Percentiles rank a stretch among this genome's conserved stretches.
phyloP scores from a whole-genome alignment of 1,284 basidiomycete genomes.

The Leccinum pachyderme region DNA sequence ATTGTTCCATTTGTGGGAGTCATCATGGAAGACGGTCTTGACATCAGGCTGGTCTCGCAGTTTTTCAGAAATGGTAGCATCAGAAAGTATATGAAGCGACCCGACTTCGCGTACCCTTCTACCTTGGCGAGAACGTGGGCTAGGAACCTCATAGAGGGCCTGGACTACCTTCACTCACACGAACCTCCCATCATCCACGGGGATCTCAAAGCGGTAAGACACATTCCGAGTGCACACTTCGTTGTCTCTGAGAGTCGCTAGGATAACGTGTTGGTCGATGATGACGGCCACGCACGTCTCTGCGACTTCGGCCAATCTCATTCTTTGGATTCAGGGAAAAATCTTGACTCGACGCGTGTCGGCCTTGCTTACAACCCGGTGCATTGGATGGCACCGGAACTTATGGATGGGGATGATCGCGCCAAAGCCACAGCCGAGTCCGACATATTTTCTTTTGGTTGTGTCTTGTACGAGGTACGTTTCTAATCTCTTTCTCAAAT shows the following conservation, averaged over 20 bases:
- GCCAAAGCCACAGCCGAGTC: conserved; percentile 18
- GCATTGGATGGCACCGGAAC: conserved; percentile 32
- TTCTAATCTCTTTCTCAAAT: background rate
- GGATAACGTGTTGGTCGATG: conserved; percentile 36
- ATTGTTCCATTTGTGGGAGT: conserved; percentile 30
- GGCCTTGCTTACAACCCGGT: conserved; percentile 16
- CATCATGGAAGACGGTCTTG: conserved; percentile 10
- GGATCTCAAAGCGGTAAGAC: conserved; percentile 39
- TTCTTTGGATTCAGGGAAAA: conserved; percentile 24
- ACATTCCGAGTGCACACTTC: background rate
- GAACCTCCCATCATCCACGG: conserved; percentile 37
- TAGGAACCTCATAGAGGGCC: conserved; percentile 31
- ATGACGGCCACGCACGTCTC: conserved; percentile 29
- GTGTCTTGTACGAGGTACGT: conserved; percentile 32
- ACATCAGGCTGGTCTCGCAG: conserved; percentile 36
- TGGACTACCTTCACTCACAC: conserved; percentile 35
- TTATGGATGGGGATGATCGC: conserved; percentile 13
- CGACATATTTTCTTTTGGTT: conserved; percentile 32
- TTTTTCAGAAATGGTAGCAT: conserved; percentile 39
- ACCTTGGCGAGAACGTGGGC: conserved; percentile 24
- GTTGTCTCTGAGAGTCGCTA: conserved; percentile 14
- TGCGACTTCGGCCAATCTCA: conserved; percentile 38
- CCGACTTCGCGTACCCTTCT: conserved; percentile 20
- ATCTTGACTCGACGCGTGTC: conserved; percentile 27
- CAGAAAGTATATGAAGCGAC: conserved; percentile 21